Evolutionary conservation across 371 early-diverging fungal genomes (phyloP).

Genomic region (Mucor indicus): DNA sequence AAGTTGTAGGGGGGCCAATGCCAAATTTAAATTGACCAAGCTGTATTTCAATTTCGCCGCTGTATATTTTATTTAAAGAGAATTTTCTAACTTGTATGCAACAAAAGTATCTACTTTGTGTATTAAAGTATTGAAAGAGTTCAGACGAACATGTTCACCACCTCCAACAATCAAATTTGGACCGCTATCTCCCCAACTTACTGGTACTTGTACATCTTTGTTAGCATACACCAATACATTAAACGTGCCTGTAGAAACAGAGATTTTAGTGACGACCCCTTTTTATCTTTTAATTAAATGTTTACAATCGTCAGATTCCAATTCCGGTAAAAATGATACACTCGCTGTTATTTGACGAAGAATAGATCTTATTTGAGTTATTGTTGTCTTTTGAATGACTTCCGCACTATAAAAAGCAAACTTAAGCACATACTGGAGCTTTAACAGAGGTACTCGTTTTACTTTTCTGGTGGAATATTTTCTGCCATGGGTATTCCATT

Average conservation of each 20-base stretch:
- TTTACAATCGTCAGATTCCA: conserved; percentile 80
- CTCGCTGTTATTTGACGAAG: conserved; percentile 89
- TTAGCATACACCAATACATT: conserved; percentile 89
- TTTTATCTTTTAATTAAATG: no score
- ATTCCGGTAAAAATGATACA: conserved; percentile 85
- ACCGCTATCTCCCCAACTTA: conserved; percentile 84
- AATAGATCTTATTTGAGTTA: conserved; percentile 76
- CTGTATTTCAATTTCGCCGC: no score
- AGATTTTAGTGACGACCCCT: no score
- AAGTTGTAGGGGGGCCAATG: no score
- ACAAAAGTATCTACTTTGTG: conserved; percentile 87
- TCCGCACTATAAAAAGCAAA: conserved; percentile 35
- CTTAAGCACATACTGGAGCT: no score
- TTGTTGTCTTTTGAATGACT: conserved; percentile 46
- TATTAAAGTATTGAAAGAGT: conserved; percentile 77
- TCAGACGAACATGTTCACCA: conserved; percentile 79
- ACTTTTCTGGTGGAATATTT: conserved; percentile 21
- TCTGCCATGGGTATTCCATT: conserved; percentile 17
- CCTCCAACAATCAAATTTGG: conserved; percentile 71
- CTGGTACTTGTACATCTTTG: conserved; percentile 81
- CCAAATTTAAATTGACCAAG: no score
- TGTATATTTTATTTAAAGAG: conserved; percentile 12
- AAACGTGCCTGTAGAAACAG: conserved; percentile 72
- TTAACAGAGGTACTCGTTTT: conserved; percentile 5
- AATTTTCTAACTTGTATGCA: conserved; percentile 64